Percentiles rank a stretch among this genome's conserved stretches.
phyloP scores from a whole-genome alignment of 1,284 basidiomycete species.

The Pascua sp. region DNA sequence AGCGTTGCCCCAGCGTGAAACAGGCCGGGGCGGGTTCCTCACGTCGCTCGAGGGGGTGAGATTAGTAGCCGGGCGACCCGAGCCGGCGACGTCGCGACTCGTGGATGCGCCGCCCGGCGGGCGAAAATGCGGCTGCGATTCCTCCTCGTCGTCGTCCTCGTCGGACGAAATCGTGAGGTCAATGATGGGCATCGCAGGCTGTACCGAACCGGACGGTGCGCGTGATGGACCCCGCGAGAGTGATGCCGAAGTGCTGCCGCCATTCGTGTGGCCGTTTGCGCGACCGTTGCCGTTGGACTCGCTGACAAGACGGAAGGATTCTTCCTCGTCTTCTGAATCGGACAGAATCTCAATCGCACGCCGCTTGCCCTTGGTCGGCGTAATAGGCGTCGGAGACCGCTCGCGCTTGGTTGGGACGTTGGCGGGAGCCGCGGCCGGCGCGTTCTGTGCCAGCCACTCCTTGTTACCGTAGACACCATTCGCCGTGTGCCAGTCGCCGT shows the following conservation, averaged over 20 bases:
- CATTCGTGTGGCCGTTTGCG: conserved; percentile 2
- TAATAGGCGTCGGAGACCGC: conserved; percentile 4
- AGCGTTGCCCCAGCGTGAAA: no score
- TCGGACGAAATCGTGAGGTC: conserved; percentile 70
- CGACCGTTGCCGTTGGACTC: conserved; percentile 2
- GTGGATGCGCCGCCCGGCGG: conserved; percentile 31
- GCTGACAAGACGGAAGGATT: conserved; percentile 38
- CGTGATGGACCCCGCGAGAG: not conserved
- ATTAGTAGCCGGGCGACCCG: conserved; percentile 15
- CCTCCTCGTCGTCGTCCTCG: conserved; percentile 48
- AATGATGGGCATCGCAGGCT: conserved; percentile 54
- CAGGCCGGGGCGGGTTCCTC: no score
- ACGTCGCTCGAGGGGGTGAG: not conserved
- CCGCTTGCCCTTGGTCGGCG: conserved; percentile 23
- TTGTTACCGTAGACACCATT: conserved; percentile 78
- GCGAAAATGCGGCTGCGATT: conserved; percentile 28
- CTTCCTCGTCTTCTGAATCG: conserved; percentile 70
- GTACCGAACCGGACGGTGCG: conserved; percentile 1
- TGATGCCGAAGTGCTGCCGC: not conserved
- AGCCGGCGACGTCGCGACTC: conserved; percentile 30
- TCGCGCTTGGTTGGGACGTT: conserved; percentile 3
- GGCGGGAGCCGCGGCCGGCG: not conserved
- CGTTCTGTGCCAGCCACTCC: conserved; percentile 57
- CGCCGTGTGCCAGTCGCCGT: conserved; percentile 90
- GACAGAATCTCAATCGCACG: conserved; percentile 67